phyloP scores from a whole-genome alignment of 163 green algal genomes.

The Coccomyxa subellipsoidea region DNA sequence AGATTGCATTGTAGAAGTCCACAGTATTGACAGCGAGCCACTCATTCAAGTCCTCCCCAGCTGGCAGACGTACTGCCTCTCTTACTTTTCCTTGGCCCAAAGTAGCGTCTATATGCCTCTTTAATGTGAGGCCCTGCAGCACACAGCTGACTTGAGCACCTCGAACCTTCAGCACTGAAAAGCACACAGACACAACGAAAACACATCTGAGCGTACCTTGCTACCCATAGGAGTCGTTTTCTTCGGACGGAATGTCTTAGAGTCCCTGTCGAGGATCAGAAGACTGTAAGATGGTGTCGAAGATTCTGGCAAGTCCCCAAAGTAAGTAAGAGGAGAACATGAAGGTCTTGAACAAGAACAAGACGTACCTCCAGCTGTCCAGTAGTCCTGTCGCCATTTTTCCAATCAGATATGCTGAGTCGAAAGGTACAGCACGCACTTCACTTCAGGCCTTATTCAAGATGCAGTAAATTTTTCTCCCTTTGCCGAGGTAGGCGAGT shows the following conservation, averaged over 20 bases:
- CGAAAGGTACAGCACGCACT: not conserved
- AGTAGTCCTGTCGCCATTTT: not conserved
- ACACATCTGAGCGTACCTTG: slow-evolving; percentile 61
- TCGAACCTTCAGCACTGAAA: too few relatives aligned
- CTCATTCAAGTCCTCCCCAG: slow-evolving; percentile 90
- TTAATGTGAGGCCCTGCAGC: slow-evolving; percentile 80
- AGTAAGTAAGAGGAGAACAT: too few relatives aligned
- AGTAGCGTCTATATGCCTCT: slow-evolving; percentile 91
- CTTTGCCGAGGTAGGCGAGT: too few relatives aligned
- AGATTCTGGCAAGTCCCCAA: not conserved
- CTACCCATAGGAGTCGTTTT: slow-evolving; percentile 74
- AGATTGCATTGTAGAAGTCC: slow-evolving; percentile 98
- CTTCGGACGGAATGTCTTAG: slow-evolving; percentile 70
- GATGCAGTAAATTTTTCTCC: too few relatives aligned
- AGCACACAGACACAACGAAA: too few relatives aligned
- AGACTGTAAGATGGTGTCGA: not conserved
- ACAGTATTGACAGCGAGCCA: slow-evolving; percentile 95
- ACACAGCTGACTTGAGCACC: not conserved
- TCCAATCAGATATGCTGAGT: not conserved
- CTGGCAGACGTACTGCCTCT: slow-evolving; percentile 78
- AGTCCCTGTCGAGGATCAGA: slow-evolving; percentile 21
- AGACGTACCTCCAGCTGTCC: slow-evolving; percentile 3
- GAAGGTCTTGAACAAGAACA: not conserved
- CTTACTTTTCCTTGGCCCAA: slow-evolving; percentile 81
- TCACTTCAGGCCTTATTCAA: not conserved